Evolutionary conservation across 2,329 filamentous ascomycete genomes (phyloP).

Genomic region (Microdochium bolleyi): DNA sequence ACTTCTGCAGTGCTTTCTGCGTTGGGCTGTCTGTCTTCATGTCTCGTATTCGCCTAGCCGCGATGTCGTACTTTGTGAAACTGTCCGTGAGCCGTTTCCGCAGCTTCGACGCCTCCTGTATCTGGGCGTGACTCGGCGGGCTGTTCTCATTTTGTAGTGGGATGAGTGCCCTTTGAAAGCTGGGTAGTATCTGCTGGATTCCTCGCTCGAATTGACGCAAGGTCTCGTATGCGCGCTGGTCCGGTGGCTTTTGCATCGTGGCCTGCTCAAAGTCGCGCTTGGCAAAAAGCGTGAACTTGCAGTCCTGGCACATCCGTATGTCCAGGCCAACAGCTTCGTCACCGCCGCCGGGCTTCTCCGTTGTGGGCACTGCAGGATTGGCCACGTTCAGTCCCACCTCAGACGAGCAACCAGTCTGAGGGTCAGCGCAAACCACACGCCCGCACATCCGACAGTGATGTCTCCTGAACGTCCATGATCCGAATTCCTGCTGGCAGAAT

Average conservation of each 20-base stretch:
- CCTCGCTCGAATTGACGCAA: slow-evolving; percentile 81
- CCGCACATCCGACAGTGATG: slow-evolving; percentile 96
- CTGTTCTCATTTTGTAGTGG: slow-evolving; percentile 54
- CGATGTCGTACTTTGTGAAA: slow-evolving; percentile 79
- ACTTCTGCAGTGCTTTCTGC: slow-evolving; percentile 69
- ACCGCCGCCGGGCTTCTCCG: slow-evolving; percentile 26
- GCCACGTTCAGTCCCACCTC: slow-evolving; percentile 77
- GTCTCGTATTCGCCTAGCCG: slow-evolving; percentile 74
- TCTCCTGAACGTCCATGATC: slow-evolving; percentile 82
- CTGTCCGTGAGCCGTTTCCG: slow-evolving; percentile 85
- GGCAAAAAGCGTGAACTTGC: slow-evolving; percentile 53
- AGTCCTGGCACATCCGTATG: slow-evolving; percentile 87
- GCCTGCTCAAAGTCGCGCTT: slow-evolving; percentile 73
- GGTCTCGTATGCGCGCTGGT: slow-evolving; percentile 76
- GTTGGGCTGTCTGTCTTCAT: slow-evolving; percentile 64
- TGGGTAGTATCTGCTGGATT: slow-evolving; percentile 72
- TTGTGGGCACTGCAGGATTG: slow-evolving; percentile 34
- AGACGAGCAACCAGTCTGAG: slow-evolving; percentile 72
- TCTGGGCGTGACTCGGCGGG: slow-evolving; percentile 53
- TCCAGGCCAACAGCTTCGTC: slow-evolving; percentile 54
- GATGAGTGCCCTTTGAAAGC: slow-evolving; percentile 71
- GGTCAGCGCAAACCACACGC: slow-evolving; percentile 85
- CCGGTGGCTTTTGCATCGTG: slow-evolving; percentile 57
- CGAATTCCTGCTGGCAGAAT: slow-evolving; percentile 94
- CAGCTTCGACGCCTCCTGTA: slow-evolving; percentile 80